These are phyloP conservation scores for Hypoxylon sp. DNA, from an alignment of 2,329 filamentous ascomycete genomes.

Conservation along the genomic window DNA sequence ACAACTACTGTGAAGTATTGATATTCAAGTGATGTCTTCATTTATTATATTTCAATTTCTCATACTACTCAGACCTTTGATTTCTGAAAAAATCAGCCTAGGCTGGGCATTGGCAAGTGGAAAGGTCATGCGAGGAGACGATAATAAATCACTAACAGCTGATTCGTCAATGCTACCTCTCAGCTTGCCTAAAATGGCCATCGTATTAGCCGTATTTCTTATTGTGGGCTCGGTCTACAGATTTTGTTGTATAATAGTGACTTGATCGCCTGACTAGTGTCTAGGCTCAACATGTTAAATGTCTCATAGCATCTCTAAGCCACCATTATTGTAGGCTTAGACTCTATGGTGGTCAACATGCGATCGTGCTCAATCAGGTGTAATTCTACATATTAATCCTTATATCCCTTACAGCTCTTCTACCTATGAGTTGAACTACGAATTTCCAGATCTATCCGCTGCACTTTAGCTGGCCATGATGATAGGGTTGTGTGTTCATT, in stretches of 20 bases:
- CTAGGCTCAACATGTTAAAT: background rate
- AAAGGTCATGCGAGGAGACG: constrained; percentile 6
- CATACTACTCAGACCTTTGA: background rate
- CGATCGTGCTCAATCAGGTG: background rate
- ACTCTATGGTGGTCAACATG: background rate
- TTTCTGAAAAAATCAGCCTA: background rate
- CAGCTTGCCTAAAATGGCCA: constrained; percentile 30
- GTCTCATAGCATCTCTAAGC: background rate
- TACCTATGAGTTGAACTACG: background rate
- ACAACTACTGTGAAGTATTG: background rate
- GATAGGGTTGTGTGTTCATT: no score
- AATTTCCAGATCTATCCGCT: background rate
- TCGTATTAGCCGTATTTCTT: constrained; percentile 33
- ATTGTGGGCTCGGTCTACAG: constrained; percentile 7
- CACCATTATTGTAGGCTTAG: background rate
- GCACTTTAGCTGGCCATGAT: no score
- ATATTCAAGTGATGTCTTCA: background rate
- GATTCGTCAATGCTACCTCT: constrained; percentile 22
- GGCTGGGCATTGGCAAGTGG: background rate
- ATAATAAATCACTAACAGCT: background rate
- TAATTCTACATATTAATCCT: background rate
- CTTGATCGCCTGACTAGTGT: background rate
- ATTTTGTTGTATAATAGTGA: background rate
- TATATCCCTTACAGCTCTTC: no score
- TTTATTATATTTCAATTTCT: background rate